A percentile compares a stretch with the other conserved stretches of the same genome.
phyloP scores from a whole-genome alignment of 2,329 filamentous ascomycete species.

The Hymenoscyphus linearis region DNA sequence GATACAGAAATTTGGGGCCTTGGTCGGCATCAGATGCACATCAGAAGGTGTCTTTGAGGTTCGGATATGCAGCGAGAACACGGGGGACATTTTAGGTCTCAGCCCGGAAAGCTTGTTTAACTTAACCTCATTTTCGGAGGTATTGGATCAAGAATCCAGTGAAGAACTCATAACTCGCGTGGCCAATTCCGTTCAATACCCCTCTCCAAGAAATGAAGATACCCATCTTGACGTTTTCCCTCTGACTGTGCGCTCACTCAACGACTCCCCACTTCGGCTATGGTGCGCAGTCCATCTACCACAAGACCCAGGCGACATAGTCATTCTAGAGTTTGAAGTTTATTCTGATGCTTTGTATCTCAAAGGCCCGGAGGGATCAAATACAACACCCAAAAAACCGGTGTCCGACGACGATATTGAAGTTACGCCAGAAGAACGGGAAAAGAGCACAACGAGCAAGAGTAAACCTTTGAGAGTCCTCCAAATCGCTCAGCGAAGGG shows the following conservation, averaged over 20 bases:
- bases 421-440: constrained; percentile 14
- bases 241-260: constrained; percentile 9
- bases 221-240: constrained; percentile 21
- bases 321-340: constrained; percentile 25
- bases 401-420: constrained; percentile 10
- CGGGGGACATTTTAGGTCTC: constrained; percentile 18
- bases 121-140: constrained; percentile 19
- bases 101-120: constrained; percentile 21
- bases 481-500: constrained; percentile 15
- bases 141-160: constrained; percentile 14
- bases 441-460: constrained; percentile 18
- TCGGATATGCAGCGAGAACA: constrained; percentile 26
- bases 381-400: constrained; percentile 12
- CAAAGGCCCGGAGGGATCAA: constrained; percentile 9
- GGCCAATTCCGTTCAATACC: constrained; percentile 14
- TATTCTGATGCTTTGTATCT: constrained; percentile 19
- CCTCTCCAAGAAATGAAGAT: constrained; percentile 5
- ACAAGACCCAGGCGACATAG: constrained; percentile 13
- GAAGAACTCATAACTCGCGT: constrained; percentile 20
- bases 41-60: constrained; percentile 16
- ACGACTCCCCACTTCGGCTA: constrained; percentile 11
- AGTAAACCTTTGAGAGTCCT: constrained; percentile 19
- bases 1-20: constrained; percentile 21
- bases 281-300: constrained; percentile 26
- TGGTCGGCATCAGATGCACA: constrained; percentile 19